A percentile compares a stretch with the other conserved stretches of the same genome.
These are phyloP conservation scores for Lachancea meyersii DNA, from an alignment of 805 yeast genomes.

Conservation along the genomic window DNA sequence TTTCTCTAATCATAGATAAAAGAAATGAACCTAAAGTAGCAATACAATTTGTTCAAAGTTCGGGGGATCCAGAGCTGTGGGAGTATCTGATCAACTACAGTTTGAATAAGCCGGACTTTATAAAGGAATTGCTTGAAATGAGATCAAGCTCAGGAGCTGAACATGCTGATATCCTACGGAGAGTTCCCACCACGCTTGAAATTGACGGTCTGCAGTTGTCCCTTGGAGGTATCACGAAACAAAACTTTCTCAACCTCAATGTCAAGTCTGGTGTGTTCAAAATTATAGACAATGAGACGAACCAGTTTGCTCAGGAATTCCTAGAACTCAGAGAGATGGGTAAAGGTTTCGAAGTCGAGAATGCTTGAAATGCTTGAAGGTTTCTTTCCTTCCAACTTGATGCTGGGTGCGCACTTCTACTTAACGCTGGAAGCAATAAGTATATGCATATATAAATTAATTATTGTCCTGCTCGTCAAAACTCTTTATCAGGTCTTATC, in stretches of 20 bases:
- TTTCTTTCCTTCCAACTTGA: not conserved
- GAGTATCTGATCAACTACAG: conserved; percentile 65
- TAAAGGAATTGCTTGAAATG: conserved; percentile 63
- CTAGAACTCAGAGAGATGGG: conserved; percentile 32
- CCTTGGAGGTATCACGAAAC: conserved; percentile 53
- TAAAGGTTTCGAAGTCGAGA: conserved; percentile 13
- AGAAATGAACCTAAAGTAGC: conserved; percentile 77
- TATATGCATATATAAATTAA: not conserved
- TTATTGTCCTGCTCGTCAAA: no score
- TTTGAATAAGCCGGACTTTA: conserved; percentile 65
- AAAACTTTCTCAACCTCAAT: conserved; percentile 49
- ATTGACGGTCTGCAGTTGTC: conserved; percentile 62
- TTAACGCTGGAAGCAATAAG: not conserved
- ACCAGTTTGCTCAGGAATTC: conserved; percentile 30
- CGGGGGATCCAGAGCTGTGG: conserved; percentile 77
- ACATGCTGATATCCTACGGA: conserved; percentile 60
- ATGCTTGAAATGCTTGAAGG: not conserved
- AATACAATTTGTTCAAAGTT: conserved; percentile 64
- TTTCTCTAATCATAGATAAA: conserved; percentile 68
- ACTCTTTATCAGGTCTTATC: no score
- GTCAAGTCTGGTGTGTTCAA: conserved; percentile 51
- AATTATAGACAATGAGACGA: conserved; percentile 49
- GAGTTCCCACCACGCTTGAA: conserved; percentile 55
- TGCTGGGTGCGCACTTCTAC: no score
- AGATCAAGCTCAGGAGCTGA: conserved; percentile 55